phyloP scores from a whole-genome alignment of 2,329 filamentous ascomycete species.

The Amauroascus niger region DNA sequence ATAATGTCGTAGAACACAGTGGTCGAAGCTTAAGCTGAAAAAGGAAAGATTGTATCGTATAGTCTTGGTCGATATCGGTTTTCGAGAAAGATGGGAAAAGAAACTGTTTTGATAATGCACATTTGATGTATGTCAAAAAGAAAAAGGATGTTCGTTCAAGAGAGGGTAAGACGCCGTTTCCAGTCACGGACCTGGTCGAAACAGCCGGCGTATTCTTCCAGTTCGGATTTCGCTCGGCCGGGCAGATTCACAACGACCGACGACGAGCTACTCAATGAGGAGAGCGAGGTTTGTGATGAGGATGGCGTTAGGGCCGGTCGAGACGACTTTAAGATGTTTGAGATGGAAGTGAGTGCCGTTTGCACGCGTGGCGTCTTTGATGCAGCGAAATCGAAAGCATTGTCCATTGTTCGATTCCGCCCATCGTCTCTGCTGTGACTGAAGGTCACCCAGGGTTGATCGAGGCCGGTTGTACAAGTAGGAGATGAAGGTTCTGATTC shows the following conservation, averaged over 20 bases:
- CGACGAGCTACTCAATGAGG: slow-evolving; percentile 60
- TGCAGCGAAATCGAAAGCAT: slow-evolving; percentile 57
- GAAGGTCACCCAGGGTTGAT: slow-evolving; percentile 17
- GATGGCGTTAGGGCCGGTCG: slow-evolving; percentile 42
- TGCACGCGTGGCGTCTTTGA: slow-evolving; percentile 38
- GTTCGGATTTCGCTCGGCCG: slow-evolving; percentile 65
- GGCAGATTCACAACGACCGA: slow-evolving; percentile 54
- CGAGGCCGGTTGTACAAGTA: slow-evolving; percentile 10
- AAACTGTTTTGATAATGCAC: neutral
- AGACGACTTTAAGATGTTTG: neutral
- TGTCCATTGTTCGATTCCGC: slow-evolving; percentile 12
- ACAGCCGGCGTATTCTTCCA: slow-evolving; percentile 75
- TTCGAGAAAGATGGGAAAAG: neutral
- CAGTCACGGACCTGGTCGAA: slow-evolving; percentile 68
- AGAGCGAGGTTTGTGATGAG: slow-evolving; percentile 74
- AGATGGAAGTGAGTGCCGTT: slow-evolving; percentile 25
- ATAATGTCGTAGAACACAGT: slow-evolving; percentile 10
- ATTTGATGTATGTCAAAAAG: no score
- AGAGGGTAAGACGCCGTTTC: slow-evolving; percentile 33
- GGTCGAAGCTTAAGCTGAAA: neutral
- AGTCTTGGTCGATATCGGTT: neutral
- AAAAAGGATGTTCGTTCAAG: no score
- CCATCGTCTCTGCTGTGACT: no score
- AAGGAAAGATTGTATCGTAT: neutral
- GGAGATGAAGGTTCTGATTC: slow-evolving; percentile 31